Evolutionary conservation across 495 filamentous ascomycete genomes (phyloP), one percentile per base, ranked within the genome.

Genomic region (Astrothelium macrocarpum): DNA sequence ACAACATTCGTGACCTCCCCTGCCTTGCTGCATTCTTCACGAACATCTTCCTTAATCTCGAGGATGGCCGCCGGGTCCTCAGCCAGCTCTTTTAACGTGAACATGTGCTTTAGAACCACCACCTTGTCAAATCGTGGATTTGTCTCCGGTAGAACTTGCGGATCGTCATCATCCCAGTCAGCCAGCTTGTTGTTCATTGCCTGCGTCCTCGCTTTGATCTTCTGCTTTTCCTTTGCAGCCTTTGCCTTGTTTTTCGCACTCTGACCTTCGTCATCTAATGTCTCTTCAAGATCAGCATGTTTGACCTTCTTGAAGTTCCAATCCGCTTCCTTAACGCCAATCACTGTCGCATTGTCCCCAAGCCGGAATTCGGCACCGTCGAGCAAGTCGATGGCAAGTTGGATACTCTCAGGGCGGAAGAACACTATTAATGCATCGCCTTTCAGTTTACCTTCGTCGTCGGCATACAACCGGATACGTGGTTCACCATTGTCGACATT

Each of bases 11-110:
- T 95, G 2, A 99, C 89, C 26, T 87, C 78, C 14, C 94, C 95
- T 20, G 95, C 77, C 75, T 95, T 95, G 39, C 82, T 80, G 73
- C 90, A 95, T 74, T 96, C 92, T 34, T 94, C 90, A 29, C 88
- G 84, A 42, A 99, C 88, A 70, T 99, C 94, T 73, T 95, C 86
- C 70, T 94, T 94, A 74, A 97, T 95, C 64, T 97, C 94, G 7
- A 92, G 78, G 59, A 93, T 81, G 2, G 88, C 89, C 0, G 85
- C 82, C 1, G 90, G 86, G 72, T 99, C 93, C 62, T 93, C 88
- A 72, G 85, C 84, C 56, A 99, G 78, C 75, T 96, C 90, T 34
- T 87, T 69, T 31, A 95, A 79, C 11, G 91, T 95, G 73, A 99
- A 99, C 90, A 96, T 95, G 72, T 95, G 88, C 70, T 91, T 90